Evolutionary conservation across 345 rosid species (phyloP).

Genomic region (Eucalyptus regnans): DNA sequence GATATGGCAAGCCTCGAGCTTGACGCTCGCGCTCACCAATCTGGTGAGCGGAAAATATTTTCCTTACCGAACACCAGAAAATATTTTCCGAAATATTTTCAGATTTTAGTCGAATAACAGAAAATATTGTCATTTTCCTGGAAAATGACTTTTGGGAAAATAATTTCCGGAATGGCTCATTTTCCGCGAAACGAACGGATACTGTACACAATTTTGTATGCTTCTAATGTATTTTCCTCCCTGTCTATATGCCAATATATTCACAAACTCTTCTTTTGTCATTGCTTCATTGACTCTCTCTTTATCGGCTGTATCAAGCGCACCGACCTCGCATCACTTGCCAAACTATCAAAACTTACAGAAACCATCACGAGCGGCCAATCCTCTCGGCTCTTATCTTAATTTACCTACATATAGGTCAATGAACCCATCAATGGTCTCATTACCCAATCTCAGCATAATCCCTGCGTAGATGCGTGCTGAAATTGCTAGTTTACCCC

Average conservation of each 20-base stretch:
- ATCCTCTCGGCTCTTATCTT: background rate
- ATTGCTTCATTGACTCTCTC: background rate
- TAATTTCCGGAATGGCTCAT: too few species aligned
- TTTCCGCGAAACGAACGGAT: too few species aligned
- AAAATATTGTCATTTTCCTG: too few species aligned
- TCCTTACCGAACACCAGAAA: too few species aligned
- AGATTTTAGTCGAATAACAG: too few species aligned
- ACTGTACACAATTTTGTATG: rapidly evolving
- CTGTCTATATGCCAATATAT: background rate
- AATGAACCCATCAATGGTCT: background rate
- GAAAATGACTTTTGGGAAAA: too few species aligned
- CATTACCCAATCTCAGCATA: background rate
- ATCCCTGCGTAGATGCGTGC: background rate
- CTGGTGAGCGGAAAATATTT: too few species aligned
- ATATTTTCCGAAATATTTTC: too few species aligned
- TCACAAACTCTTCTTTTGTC: background rate
- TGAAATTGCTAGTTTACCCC: background rate
- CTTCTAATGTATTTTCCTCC: too few species aligned
- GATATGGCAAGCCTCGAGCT: too few species aligned
- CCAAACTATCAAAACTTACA: background rate
- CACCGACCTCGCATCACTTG: background rate
- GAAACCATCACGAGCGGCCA: background rate
- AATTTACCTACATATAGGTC: background rate
- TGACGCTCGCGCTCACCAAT: too few species aligned
- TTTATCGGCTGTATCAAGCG: background rate